phyloP scores from a whole-genome alignment of 2,329 filamentous ascomycete species.

The Didymosphaeria variabile region DNA sequence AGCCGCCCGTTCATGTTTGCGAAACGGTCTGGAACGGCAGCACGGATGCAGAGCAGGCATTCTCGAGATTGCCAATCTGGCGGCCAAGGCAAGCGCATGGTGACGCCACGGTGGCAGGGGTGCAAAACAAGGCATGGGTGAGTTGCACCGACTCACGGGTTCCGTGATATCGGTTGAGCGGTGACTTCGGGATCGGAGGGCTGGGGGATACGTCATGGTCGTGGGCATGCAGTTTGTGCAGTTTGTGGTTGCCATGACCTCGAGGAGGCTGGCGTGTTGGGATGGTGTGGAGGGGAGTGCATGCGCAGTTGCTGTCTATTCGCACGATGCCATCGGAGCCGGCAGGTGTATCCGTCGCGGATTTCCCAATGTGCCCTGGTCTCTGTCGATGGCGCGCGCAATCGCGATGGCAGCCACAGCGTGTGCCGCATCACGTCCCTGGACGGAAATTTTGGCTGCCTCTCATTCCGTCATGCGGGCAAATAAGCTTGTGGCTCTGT shows the following conservation, averaged over 20 bases:
- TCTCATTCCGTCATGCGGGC: conserved; percentile 19
- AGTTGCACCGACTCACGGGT: neutral
- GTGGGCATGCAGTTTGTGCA: neutral
- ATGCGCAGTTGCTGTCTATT: neutral
- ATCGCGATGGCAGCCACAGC: conserved; percentile 12
- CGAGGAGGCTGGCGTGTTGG: neutral
- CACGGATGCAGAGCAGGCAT: neutral
- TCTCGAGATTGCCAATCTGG: conserved; percentile 4
- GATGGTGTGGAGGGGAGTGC: no score
- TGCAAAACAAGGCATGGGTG: conserved; percentile 6
- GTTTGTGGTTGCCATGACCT: neutral
- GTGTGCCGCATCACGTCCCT: conserved; percentile 9
- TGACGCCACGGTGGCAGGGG: conserved; percentile 9
- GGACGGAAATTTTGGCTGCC: neutral
- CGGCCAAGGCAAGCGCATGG: neutral
- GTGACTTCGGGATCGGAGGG: neutral
- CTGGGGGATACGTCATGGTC: neutral
- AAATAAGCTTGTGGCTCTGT: conserved; percentile 23
- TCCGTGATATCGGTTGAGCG: neutral
- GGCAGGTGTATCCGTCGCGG: neutral
- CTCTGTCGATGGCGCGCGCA: neutral
- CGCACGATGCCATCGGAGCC: neutral
- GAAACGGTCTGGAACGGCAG: conserved; percentile 3
- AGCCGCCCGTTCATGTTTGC: neutral
- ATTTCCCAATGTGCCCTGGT: neutral